Evolutionary conservation across 2,329 filamentous ascomycete species (phyloP).

Genomic region (Aspergillus sp.): DNA sequence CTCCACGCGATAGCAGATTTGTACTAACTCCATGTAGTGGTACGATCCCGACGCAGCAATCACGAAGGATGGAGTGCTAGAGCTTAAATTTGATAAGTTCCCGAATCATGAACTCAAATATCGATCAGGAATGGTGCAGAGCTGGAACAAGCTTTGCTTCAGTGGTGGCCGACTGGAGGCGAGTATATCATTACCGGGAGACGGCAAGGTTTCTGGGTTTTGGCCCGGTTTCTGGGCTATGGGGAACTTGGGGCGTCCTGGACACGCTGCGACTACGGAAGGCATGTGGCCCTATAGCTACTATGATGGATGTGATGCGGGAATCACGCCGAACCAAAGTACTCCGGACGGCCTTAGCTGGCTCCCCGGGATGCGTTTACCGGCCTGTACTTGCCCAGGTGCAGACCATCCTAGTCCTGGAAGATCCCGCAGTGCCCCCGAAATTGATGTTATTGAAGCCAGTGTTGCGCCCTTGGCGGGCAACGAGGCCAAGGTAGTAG

Average conservation of each 20-base stretch:
- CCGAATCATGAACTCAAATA: conserved; percentile 65
- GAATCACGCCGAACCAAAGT: conserved; percentile 72
- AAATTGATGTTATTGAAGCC: conserved; percentile 73
- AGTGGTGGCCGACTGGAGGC: conserved; percentile 70
- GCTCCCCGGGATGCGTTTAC: conserved; percentile 69
- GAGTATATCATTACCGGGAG: conserved; percentile 67
- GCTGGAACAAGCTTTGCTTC: conserved; percentile 73
- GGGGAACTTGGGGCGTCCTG: conserved; percentile 70
- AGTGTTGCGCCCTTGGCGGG: conserved; percentile 56
- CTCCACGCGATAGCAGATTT: too few relatives aligned
- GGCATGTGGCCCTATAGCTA: conserved; percentile 76
- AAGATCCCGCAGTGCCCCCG: conserved; percentile 65
- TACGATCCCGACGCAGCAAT: conserved; percentile 68
- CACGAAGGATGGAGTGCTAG: conserved; percentile 62
- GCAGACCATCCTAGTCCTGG: conserved; percentile 67
- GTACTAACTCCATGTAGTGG: conserved; percentile 49
- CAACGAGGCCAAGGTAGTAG: conserved; percentile 51
- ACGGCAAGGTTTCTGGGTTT: conserved; percentile 66
- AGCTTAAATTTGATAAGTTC: conserved; percentile 65
- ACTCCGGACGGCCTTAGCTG: conserved; percentile 64
- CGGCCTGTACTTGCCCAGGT: conserved; percentile 64
- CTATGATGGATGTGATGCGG: conserved; percentile 65
- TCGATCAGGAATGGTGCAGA: conserved; percentile 72
- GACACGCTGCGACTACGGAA: conserved; percentile 68
- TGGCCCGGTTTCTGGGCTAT: conserved; percentile 77